Evolutionary conservation across 306 rosid genomes (phyloP).

Genomic region (Cicer judaicum): DNA sequence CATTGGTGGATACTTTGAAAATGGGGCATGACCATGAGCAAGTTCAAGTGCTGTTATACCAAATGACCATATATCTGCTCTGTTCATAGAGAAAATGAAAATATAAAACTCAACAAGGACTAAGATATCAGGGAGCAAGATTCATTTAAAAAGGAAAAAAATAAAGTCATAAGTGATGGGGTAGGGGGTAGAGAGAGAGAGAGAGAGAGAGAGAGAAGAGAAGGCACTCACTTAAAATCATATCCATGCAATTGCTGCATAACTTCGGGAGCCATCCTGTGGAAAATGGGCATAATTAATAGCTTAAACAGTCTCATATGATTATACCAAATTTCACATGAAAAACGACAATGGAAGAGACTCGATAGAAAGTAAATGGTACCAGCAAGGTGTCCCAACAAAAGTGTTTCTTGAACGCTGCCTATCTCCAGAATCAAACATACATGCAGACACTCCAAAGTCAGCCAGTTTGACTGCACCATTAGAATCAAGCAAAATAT

Average conservation of each 20-base stretch:
- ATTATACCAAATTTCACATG: constrained; percentile 20
- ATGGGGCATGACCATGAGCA: constrained; percentile 99
- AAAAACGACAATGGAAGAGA: constrained; percentile 26
- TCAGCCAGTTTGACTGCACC: constrained; percentile 95
- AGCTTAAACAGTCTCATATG: constrained; percentile 31
- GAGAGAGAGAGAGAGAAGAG: constrained; percentile 9
- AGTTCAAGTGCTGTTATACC: constrained; percentile 99
- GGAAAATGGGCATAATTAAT: constrained; percentile 33
- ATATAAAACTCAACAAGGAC: constrained; percentile 15
- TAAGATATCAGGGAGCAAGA: constrained; percentile 19
- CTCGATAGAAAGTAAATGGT: constrained; percentile 43
- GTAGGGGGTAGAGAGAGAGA: neutral
- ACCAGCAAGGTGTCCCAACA: constrained; percentile 99
- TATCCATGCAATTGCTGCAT: constrained; percentile 98
- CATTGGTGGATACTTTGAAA: constrained; percentile 98
- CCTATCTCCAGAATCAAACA: constrained; percentile 92
- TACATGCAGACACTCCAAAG: constrained; percentile 97
- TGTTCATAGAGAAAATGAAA: constrained; percentile 54
- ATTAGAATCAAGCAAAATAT: constrained; percentile 82
- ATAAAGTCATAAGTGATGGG: neutral
- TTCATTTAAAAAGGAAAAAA: neutral
- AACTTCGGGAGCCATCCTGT: constrained; percentile 99
- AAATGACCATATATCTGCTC: constrained; percentile 98
- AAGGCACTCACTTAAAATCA: constrained; percentile 84
- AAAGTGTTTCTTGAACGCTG: constrained; percentile 94